Evolutionary conservation across 1,139 yeast genomes (phyloP), one percentile per base, ranked within the genome.

Genomic region (Geotrichum candidum): DNA sequence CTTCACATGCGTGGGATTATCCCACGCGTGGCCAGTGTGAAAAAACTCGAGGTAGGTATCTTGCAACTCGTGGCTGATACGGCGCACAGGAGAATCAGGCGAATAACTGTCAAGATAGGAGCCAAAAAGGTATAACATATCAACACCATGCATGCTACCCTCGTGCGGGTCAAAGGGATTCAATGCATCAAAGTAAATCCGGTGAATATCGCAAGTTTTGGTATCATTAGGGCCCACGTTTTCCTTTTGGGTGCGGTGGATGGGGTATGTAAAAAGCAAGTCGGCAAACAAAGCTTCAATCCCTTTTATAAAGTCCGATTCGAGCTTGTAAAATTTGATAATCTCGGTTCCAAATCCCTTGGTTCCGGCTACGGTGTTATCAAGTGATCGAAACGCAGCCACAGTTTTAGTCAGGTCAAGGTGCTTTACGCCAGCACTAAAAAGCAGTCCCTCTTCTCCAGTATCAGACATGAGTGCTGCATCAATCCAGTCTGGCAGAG

Each of bases 401-500:
- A 55, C 41, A n/a, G 25, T 48, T 15, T 15, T 35, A 29, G 53
- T n/a, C 13, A 5, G 35, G n/a, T 33, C 29, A n/a, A 55, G 27
- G 18, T 46, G 46, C 18, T 55, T 55, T 3, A 56, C 11, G 11
- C 35, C n/a, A 53, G 54, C 61, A 7, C 46, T 35, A n/a, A 60
- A 60, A 2, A 62, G 54, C 41, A 58, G 18, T 7, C 61, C 61
- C 27, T 62, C 64, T 27, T 62, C 61, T 6, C 38, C 46, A 15
- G 64, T 62, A 58, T 67, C 68, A 22, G 67, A 65, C 9, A 64
- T 41, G 38, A 67, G 35, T 2, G 64, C 53, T 10, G 65, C 57
- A 4, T 60, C 63, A 15, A 65, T 52, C 60, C 63, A 58, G 1
- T 58, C 57, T 18, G 46, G 56, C 22, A 46, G 55, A 13, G 27